A percentile compares a stretch with the other conserved stretches of the same genome.
phyloP scores from a whole-genome alignment of 2,329 filamentous ascomycete genomes.

The Colletotrichum sp. region DNA sequence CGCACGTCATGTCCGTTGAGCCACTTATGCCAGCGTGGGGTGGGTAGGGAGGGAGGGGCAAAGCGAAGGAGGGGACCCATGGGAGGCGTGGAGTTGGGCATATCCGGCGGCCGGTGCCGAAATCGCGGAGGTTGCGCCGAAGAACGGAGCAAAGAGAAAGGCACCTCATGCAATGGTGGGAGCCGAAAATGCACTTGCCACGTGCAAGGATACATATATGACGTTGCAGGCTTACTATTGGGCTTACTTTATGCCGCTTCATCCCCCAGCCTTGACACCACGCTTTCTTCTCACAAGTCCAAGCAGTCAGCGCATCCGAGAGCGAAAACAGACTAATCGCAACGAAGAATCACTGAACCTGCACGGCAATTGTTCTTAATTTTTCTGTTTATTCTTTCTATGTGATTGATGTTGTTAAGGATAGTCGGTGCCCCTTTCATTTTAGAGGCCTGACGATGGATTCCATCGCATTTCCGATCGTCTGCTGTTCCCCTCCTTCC shows the following conservation, averaged over 20 bases:
- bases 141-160: not conserved
- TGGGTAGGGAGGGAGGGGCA: not conserved
- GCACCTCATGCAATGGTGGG: not conserved
- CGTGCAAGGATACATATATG: not conserved
- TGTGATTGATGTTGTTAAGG: not conserved
- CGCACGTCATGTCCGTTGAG: constrained; percentile 4
- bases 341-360: not conserved
- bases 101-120: constrained; percentile 15
- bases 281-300: not conserved
- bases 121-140: constrained; percentile 4
- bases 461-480: not conserved
- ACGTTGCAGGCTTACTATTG: not conserved
- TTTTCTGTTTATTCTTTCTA: not conserved
- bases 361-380: not conserved
- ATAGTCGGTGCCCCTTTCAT: not conserved
- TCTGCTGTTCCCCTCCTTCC: not conserved
- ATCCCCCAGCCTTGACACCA: not conserved
- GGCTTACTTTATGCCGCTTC: not conserved
- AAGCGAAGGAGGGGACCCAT: not conserved
- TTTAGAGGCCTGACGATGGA: not conserved
- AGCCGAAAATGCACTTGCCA: not conserved
- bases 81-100: not conserved
- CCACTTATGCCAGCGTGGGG: not conserved
- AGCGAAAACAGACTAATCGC: not conserved
- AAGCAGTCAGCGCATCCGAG: not conserved